phyloP scores from a whole-genome alignment of 495 filamentous ascomycete genomes.

The Neurospora tetraspora region DNA sequence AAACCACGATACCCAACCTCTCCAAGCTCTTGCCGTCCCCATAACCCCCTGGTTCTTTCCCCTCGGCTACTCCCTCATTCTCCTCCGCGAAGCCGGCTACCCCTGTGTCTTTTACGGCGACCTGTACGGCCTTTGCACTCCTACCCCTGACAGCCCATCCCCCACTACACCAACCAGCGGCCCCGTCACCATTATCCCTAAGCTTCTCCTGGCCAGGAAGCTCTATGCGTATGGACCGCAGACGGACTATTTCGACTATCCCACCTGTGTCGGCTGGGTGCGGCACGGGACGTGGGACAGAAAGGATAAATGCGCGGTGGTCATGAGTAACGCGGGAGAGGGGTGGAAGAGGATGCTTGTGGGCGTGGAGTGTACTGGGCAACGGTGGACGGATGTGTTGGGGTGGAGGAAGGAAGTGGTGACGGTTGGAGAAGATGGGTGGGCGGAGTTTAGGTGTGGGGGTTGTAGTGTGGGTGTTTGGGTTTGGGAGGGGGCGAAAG shows the following conservation, averaged over 20 bases:
- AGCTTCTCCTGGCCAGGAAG: constrained; percentile 54
- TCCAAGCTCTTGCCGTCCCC: constrained; percentile 46
- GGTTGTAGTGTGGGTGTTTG: constrained; percentile 49
- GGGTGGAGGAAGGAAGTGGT: constrained; percentile 35
- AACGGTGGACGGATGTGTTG: constrained; percentile 53
- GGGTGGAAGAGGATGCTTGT: constrained; percentile 51
- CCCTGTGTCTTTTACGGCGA: constrained; percentile 71
- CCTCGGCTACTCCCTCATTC: constrained; percentile 52
- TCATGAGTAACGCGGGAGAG: constrained; percentile 46
- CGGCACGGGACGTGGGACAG: constrained; percentile 47
- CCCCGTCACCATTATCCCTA: constrained; percentile 38
- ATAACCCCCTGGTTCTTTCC: constrained; percentile 49
- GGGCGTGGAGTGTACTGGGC: constrained; percentile 43
- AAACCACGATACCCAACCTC: constrained; percentile 52
- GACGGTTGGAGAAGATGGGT: constrained; percentile 45
- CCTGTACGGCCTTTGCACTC: constrained; percentile 52
- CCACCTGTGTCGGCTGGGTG: constrained; percentile 62
- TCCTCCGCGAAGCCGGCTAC: constrained; percentile 53
- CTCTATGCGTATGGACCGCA: constrained; percentile 61
- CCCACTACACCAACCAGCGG: constrained; percentile 43
- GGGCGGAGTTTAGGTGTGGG: constrained; percentile 42
- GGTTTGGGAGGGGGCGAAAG: constrained; percentile 47
- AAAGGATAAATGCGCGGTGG: constrained; percentile 44
- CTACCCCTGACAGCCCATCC: constrained; percentile 32
- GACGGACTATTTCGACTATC: constrained; percentile 56